These are phyloP conservation scores for Thuidium tamariscinum DNA, from an alignment of 225 moss, liverwort and hornwort genomes.

Conservation along the genomic window DNA sequence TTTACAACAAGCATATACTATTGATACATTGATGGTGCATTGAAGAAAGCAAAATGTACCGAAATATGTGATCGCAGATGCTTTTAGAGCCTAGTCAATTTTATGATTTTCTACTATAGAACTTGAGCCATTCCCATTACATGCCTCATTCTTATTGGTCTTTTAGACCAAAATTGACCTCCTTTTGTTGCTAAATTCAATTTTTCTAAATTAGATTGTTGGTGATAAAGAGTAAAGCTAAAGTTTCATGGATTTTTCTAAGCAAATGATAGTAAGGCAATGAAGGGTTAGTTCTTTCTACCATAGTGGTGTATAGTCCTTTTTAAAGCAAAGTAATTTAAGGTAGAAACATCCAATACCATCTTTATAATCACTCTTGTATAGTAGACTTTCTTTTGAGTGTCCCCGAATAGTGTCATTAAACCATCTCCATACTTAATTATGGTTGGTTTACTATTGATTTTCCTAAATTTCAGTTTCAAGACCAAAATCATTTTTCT, in stretches of 20 bases:
- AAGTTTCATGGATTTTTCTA: fast-evolving
- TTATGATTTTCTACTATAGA: too few relatives aligned
- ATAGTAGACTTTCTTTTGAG: too few relatives aligned
- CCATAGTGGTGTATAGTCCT: fast-evolving
- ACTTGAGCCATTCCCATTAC: not conserved
- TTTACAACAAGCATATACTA: too few relatives aligned
- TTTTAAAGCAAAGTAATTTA: not conserved
- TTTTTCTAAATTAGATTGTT: fast-evolving
- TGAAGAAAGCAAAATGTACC: not conserved
- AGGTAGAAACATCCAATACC: too few relatives aligned
- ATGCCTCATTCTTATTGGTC: fast-evolving
- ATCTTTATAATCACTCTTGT: too few relatives aligned
- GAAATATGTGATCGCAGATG: fast-evolving
- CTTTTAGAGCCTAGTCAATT: fast-evolving
- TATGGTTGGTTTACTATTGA: too few relatives aligned
- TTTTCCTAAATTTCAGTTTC: too few relatives aligned
- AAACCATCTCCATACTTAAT: too few relatives aligned
- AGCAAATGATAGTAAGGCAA: not conserved
- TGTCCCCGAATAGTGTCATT: too few relatives aligned
- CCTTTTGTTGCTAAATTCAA: not conserved
- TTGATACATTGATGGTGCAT: not conserved
- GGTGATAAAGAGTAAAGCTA: not conserved
- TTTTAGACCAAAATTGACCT: not conserved
- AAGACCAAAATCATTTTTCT: too few relatives aligned
- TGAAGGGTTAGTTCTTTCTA: too few relatives aligned